Base-by-base conservation (phyloP, 1,284 basidiomycete species). In the Flammula alnicola region DNA sequence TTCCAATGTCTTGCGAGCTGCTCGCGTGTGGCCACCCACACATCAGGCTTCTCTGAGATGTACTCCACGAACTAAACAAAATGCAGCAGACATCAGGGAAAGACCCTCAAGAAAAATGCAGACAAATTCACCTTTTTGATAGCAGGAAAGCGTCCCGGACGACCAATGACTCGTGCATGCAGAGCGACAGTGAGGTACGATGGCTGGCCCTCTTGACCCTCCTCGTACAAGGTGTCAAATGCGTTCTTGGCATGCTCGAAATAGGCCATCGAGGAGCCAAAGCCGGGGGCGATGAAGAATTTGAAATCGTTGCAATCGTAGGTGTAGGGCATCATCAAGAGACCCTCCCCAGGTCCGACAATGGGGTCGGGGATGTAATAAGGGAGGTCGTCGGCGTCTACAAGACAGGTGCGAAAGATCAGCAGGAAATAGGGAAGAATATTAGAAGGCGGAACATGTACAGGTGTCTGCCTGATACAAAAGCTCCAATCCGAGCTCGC, bases 281-380 rank as follows among this genome's bases (percentile, higher is more conserved):
- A 55, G 8, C 54, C 54, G 14, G 54, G 54, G 6, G 54, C 49
- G 25, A 55, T 31, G 32, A 38, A 55, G 35, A 55, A 55, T 41
- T 55, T 55, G 54, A 55, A 55, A 44, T 55, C 54, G 35, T 55
- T 55, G 38, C 26, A 35, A 27, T 55, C 54, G 40, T 55, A 55
- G 26, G 46, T 55, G 35, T 55, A 55, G 10, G 54, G 54, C 9
- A 55, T 19, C 54, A 55, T 46, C 2, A 55, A 36, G 3, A 55
- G 33, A 6, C 54, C 54, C 29, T 55, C 43, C 16, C 30, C 25
- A 3, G 49, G 20, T 16, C 54, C 54, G 4, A 29, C 44, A 11
- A 55, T 52, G 11, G 54, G 54, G 44, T 55, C 49, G 16, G 49
- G 50, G 20, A 55, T 55, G 39, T 44, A 55, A 19, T 55, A 55